Conservation (phyloP, 148 eudicot genomes). For the Persicaria maculosa region DNA sequence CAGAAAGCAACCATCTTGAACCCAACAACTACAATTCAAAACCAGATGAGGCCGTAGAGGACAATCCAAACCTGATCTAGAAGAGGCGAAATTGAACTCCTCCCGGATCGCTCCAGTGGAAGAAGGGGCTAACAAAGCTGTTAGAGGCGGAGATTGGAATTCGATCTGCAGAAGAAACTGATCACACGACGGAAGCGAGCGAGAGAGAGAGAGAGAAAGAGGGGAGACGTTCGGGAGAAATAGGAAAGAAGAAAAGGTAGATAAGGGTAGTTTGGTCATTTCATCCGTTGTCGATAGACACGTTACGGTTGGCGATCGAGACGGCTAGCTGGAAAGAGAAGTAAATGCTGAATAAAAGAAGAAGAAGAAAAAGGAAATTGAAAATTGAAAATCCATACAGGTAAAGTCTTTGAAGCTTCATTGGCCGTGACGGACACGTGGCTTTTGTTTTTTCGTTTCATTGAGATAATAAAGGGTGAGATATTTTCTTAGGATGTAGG, state of each 20-base stretch:
- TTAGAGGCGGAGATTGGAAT: neutral
- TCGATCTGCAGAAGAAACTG: conserved; percentile 12
- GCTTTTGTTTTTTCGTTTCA: neutral
- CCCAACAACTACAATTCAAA: conserved; percentile 5
- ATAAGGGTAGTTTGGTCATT: conserved; percentile 22
- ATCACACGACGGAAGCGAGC: conserved; percentile 12
- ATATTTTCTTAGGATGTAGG: neutral
- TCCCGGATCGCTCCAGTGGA: neutral
- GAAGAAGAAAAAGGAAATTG: neutral
- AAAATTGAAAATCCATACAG: neutral
- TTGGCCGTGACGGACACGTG: conserved; percentile 21
- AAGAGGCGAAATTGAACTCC: neutral
- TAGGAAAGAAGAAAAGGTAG: conserved; percentile 15
- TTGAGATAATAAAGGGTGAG: neutral
- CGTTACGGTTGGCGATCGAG: conserved; percentile 19
- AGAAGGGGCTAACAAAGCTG: conserved; percentile 10
- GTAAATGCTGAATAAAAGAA: conserved; percentile 2
- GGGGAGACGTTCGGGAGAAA: neutral
- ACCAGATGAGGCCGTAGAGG: neutral
- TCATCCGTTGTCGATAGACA: neutral
- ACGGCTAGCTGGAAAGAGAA: conserved; percentile 12
- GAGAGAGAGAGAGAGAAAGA: neutral
- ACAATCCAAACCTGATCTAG: conserved; percentile 12
- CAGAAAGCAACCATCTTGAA: neutral
- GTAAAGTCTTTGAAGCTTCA: conserved; percentile 13